These are phyloP conservation scores for Saccharomyces hybrid DNA, from an alignment of 1,139 yeast genomes.

Conservation along the genomic window DNA sequence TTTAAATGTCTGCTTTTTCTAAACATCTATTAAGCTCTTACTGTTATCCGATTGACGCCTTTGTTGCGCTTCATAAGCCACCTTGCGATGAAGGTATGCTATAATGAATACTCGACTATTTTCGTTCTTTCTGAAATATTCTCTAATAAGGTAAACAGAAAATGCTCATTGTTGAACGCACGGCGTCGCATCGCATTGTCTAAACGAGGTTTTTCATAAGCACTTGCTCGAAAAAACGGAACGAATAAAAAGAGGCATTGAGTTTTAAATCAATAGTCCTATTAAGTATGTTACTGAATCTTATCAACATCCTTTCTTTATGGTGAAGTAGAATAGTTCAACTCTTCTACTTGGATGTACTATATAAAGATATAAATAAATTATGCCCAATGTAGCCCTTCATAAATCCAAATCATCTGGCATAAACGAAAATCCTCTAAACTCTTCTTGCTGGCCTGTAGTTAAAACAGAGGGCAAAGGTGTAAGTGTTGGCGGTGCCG, in stretches of 20 bases:
- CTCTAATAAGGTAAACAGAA: background rate
- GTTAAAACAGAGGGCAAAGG: conserved; percentile 87
- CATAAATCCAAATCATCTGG: conserved; percentile 44
- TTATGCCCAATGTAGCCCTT: background rate
- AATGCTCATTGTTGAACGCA: background rate
- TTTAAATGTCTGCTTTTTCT: conserved; percentile 33
- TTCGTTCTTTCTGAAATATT: background rate
- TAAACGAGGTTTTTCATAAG: background rate
- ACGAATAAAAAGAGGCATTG: background rate
- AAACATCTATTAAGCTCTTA: background rate
- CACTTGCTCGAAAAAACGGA: conserved; percentile 42
- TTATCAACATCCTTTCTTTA: background rate
- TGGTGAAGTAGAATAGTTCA: background rate
- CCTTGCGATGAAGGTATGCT: too few species aligned
- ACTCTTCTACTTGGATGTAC: background rate
- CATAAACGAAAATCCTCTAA: conserved; percentile 90
- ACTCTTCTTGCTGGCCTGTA: conserved; percentile 87
- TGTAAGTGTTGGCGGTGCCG: conserved; percentile 89
- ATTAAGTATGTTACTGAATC: background rate
- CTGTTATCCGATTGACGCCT: background rate
- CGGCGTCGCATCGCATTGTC: background rate
- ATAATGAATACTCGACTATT: too few species aligned
- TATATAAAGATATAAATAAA: background rate
- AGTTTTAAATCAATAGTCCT: background rate
- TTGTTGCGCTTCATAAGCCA: background rate